phyloP scores from a whole-genome alignment of 148 eudicot genomes.

The Chenopodium suecicum region DNA sequence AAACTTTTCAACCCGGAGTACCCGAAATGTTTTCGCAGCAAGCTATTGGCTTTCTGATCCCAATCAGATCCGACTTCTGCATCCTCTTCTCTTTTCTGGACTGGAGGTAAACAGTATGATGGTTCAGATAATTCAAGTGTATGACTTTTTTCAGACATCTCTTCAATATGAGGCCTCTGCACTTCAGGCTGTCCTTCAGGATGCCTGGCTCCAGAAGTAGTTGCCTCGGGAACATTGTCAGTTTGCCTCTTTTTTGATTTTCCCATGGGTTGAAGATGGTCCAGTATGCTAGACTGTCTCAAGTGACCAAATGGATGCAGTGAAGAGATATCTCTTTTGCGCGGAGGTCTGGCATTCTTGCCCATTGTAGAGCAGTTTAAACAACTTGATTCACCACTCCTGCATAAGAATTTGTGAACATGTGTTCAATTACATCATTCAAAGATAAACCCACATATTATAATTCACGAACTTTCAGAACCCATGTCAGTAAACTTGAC shows the following conservation, averaged over 20 bases:
- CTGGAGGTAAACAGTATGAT: constrained; percentile 7
- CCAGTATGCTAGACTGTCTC: constrained; percentile 58
- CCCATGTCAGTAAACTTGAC: constrained; percentile 56
- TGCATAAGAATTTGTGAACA: constrained; percentile 36
- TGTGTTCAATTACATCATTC: constrained; percentile 47
- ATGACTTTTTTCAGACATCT: constrained; percentile 10
- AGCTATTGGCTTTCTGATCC: constrained; percentile 48
- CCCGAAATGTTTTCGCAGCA: constrained; percentile 71
- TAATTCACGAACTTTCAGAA: constrained; percentile 41
- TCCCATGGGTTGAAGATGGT: constrained; percentile 41
- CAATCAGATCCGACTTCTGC: constrained; percentile 50
- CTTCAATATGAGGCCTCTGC: constrained; percentile 17
- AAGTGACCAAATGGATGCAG: constrained; percentile 32
- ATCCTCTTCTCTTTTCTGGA: constrained; percentile 29
- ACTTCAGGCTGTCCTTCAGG: constrained; percentile 20
- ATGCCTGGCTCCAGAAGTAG: constrained; percentile 26
- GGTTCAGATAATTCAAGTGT: constrained; percentile 20
- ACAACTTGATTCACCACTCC: constrained; percentile 30
- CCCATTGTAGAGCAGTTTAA: constrained; percentile 12
- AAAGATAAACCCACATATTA: constrained; percentile 47
- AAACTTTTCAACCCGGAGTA: constrained; percentile 66
- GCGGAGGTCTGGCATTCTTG: constrained; percentile 20
- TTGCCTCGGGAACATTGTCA: constrained; percentile 3
- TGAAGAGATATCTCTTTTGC: constrained; percentile 41
- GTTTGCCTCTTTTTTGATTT: constrained; percentile 41